Evolutionary conservation across 805 yeast genomes (phyloP).

Genomic region (Candida wancherniae): DNA sequence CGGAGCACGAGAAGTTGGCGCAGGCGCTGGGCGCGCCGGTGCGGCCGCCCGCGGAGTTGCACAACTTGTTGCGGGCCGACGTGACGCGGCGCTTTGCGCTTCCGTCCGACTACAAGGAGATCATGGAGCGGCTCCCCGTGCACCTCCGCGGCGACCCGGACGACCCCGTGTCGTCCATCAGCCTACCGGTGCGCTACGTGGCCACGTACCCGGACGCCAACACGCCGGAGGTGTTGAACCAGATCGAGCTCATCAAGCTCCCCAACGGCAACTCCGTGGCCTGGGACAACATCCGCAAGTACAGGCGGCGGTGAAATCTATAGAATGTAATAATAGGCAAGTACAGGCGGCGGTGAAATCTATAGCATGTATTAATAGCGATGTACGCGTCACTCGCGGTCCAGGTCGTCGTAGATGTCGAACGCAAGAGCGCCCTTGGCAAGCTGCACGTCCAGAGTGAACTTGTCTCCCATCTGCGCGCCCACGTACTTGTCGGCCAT

Average conservation of each 20-base stretch:
- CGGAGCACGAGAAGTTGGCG: constrained; percentile 6
- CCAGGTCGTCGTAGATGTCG: constrained; percentile 13
- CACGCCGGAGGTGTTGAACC: constrained; percentile 32
- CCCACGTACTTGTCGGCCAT: constrained; percentile 15
- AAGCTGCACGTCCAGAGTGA: constrained; percentile 11
- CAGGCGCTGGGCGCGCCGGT: constrained; percentile 3
- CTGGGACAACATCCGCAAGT: constrained; percentile 41
- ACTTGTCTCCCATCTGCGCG: constrained; percentile 15
- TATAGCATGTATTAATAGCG: too few relatives aligned
- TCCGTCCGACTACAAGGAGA: constrained; percentile 32
- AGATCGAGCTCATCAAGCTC: constrained; percentile 36
- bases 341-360: too few relatives aligned
- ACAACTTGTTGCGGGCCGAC: constrained; percentile 14
- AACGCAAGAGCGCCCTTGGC: constrained; percentile 13
- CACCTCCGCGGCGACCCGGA: constrained; percentile 24
- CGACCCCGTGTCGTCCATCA: constrained; percentile 19
- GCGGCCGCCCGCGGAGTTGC: constrained; percentile 11
- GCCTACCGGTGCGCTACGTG: constrained; percentile 32
- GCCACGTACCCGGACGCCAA: constrained; percentile 26
- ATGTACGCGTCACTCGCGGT: too few relatives aligned
- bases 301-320: constrained; percentile 9
- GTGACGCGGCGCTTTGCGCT: constrained; percentile 24
- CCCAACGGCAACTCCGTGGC: constrained; percentile 41
- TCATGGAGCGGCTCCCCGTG: constrained; percentile 29
- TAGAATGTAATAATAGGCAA: too few relatives aligned